Percentiles rank a stretch among this genome's conserved stretches.
phyloP scores from a whole-genome alignment of 2,329 filamentous ascomycete genomes.

The Neonectria coccinea region DNA sequence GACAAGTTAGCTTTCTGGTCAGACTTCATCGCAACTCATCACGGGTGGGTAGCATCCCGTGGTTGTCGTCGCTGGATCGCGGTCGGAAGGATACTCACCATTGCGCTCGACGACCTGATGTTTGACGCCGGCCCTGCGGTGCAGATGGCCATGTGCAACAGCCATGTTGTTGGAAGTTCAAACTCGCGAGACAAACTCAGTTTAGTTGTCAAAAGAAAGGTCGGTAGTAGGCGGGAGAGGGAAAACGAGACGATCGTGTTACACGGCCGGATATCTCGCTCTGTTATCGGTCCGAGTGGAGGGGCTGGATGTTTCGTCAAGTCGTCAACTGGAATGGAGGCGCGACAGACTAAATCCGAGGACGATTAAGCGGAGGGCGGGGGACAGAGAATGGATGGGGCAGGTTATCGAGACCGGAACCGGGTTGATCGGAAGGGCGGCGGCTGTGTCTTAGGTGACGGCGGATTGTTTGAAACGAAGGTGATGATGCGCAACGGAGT shows the following conservation, averaged over 20 bases:
- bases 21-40: conserved; percentile 28
- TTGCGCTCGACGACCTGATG: conserved; percentile 44
- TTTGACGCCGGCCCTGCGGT: conserved; percentile 44
- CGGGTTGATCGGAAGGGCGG: conserved; percentile 36
- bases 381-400: conserved; percentile 43
- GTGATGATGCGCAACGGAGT: conserved; percentile 29
- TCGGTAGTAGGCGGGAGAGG: conserved; percentile 1
- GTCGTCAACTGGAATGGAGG: conserved; percentile 47
- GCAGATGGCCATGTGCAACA: conserved; percentile 45
- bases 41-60: conserved; percentile 28
- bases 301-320: conserved; percentile 33
- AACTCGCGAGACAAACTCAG: neutral
- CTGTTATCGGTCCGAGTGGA: conserved; percentile 27
- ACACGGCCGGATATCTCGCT: conserved; percentile 33
- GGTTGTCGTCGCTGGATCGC: neutral
- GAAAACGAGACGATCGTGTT: conserved; percentile 6
- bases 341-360: neutral
- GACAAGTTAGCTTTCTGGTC: conserved; percentile 23
- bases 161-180: conserved; percentile 45
- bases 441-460: conserved; percentile 43
- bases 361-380: conserved; percentile 39
- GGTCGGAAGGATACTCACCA: conserved; percentile 10
- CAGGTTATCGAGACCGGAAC: conserved; percentile 39
- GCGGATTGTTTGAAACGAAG: conserved; percentile 27
- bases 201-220: neutral